phyloP scores from a whole-genome alignment of 495 filamentous ascomycete species.

The Darksidea phi region DNA sequence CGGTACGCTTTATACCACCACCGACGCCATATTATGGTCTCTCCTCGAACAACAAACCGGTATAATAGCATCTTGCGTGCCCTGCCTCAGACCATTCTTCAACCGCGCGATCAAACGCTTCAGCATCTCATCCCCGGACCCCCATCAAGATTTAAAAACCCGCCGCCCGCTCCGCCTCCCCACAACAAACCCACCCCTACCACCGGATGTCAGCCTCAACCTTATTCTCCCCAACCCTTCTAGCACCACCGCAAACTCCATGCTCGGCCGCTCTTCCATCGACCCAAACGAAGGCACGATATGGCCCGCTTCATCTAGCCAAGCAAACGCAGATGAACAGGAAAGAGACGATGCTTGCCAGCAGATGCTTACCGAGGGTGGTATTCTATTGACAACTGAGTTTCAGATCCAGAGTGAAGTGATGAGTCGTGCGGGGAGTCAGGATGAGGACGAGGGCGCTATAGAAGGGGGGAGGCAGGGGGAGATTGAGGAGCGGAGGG shows the following conservation, averaged over 20 bases:
- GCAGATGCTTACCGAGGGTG: not conserved
- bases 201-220: no score
- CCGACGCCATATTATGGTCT: slow-evolving; percentile 37
- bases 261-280: no score
- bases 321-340: not conserved
- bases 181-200: no score
- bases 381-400: slow-evolving; percentile 28
- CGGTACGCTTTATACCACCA: slow-evolving; percentile 36
- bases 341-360: not conserved
- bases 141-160: no score
- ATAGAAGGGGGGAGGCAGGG: not conserved
- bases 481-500: not conserved
- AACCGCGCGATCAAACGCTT: slow-evolving; percentile 30
- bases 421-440: not conserved
- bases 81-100: slow-evolving; percentile 38
- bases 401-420: slow-evolving; percentile 12
- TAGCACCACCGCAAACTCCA: no score
- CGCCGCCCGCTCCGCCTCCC: no score
- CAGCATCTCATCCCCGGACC: not conserved
- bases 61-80: slow-evolving; percentile 40
- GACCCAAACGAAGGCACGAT: no score
- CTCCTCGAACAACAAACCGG: slow-evolving; percentile 39
- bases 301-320: not conserved
- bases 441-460: not conserved
- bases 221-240: no score